phyloP scores from a whole-genome alignment of 352 stramenopile genomes.

The Globisporangium ultimum region DNA sequence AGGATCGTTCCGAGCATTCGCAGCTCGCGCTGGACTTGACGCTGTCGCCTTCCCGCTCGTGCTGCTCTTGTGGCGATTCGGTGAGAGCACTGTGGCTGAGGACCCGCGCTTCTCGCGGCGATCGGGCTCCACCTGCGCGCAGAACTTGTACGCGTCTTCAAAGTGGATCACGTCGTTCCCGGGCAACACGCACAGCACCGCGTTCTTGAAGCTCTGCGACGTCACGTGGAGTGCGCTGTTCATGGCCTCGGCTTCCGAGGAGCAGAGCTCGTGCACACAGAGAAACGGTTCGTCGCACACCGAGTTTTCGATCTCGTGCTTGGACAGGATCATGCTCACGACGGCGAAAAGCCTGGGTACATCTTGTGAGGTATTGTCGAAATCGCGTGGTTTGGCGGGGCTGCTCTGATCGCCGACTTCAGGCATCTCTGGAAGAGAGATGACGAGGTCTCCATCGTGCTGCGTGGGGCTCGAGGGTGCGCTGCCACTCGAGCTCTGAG shows the following conservation, averaged over 20 bases:
- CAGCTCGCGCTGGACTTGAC: neutral
- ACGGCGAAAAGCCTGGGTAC: slow-evolving; percentile 30
- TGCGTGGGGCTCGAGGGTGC: neutral
- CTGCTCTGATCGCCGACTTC: neutral
- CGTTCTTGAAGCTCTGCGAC: slow-evolving; percentile 32
- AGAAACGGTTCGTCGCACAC: slow-evolving; percentile 50
- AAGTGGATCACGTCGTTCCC: slow-evolving; percentile 41
- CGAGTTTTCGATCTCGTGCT: slow-evolving; percentile 33
- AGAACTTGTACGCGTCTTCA: slow-evolving; percentile 61
- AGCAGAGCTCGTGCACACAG: slow-evolving; percentile 41
- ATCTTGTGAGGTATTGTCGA: too few species aligned
- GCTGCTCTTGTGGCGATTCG: slow-evolving; percentile 10
- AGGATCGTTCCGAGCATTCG: neutral
- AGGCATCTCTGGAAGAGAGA: neutral
- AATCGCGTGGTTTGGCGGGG: neutral
- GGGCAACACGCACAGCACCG: slow-evolving; percentile 61
- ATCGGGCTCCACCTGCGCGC: slow-evolving; percentile 53
- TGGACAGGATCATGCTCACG: slow-evolving; percentile 55
- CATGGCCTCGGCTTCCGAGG: slow-evolving; percentile 46
- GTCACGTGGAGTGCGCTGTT: slow-evolving; percentile 34
- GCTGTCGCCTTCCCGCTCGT: neutral
- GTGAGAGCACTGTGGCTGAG: slow-evolving; percentile 9
- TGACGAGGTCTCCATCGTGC: neutral
- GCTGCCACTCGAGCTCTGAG: neutral
- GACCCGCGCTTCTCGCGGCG: slow-evolving; percentile 36